Percentiles rank a stretch among this genome's conserved stretches.
These are phyloP conservation scores for Lasiodiplodia sp. DNA, from an alignment of 2,329 filamentous ascomycete species.

Conservation along the genomic window DNA sequence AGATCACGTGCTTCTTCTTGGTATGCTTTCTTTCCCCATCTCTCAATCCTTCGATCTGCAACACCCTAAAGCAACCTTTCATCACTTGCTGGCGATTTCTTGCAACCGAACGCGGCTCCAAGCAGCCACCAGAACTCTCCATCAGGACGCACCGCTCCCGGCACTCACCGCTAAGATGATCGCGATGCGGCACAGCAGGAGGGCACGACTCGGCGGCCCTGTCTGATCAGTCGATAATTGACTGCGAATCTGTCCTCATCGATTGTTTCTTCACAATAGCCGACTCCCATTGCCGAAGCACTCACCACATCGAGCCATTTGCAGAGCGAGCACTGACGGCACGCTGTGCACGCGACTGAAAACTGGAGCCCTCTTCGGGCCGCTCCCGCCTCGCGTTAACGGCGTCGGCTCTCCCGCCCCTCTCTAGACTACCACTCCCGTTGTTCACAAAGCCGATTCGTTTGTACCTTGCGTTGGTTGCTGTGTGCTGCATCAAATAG, in stretches of 20 bases:
- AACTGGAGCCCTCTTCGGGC: constrained; percentile 22
- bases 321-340: not conserved
- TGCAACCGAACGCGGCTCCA: not conserved
- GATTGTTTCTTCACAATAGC: not conserved
- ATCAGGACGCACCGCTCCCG: not conserved
- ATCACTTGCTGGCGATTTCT: not conserved
- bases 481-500: not conserved
- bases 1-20: not conserved
- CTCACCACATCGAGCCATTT: constrained; percentile 7
- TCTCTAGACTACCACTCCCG: not conserved
- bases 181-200: not conserved
- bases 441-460: not conserved
- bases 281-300: constrained; percentile 8
- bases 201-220: not conserved
- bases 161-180: not conserved
- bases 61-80: not conserved
- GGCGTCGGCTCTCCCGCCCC: not conserved
- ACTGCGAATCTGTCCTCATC: not conserved
- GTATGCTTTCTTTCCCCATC: not conserved
- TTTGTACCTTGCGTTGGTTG: not conserved
- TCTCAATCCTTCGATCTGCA: not conserved
- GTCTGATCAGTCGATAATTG: constrained; percentile 2
- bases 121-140: not conserved
- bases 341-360: not conserved
- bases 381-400: constrained; percentile 9